phyloP scores from a whole-genome alignment of 1,284 basidiomycete genomes.

The Kwoniella shivajii region DNA sequence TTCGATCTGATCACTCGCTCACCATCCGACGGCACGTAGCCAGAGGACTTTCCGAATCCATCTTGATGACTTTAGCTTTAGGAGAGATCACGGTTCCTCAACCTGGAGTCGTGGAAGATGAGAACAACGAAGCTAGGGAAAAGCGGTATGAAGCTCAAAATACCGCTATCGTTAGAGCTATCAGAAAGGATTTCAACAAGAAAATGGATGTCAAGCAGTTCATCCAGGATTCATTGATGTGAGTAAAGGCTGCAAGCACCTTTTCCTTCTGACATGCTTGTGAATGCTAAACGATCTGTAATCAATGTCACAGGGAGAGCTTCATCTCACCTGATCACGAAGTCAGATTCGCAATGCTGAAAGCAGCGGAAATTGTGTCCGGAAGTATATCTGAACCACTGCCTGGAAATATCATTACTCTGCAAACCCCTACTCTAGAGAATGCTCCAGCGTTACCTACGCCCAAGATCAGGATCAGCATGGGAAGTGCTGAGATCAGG shows the following conservation, averaged over 20 bases:
- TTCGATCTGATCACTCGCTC: slow-evolving; percentile 82
- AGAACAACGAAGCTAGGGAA: slow-evolving; percentile 27
- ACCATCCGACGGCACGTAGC: slow-evolving; percentile 83
- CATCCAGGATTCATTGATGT: slow-evolving; percentile 34
- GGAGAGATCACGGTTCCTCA: slow-evolving; percentile 67
- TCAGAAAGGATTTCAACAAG: slow-evolving; percentile 79
- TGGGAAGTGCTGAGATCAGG: slow-evolving; percentile 21
- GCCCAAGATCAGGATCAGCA: slow-evolving; percentile 48
- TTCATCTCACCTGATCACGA: slow-evolving; percentile 71
- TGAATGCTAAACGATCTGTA: no score
- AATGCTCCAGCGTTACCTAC: slow-evolving; percentile 56
- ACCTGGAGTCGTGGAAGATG: slow-evolving; percentile 36
- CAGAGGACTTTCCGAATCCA: slow-evolving; percentile 78
- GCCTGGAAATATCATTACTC: slow-evolving; percentile 83
- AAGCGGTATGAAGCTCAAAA: slow-evolving; percentile 45
- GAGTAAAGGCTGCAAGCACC: no score
- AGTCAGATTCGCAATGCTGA: slow-evolving; percentile 86
- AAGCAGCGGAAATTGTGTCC: slow-evolving; percentile 87
- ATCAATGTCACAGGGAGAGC: slow-evolving; percentile 27
- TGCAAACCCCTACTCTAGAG: slow-evolving; percentile 73
- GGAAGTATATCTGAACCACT: slow-evolving; percentile 76
- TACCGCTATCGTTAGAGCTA: slow-evolving; percentile 67
- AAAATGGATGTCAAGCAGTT: slow-evolving; percentile 70
- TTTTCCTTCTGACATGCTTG: no score
- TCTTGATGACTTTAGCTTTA: slow-evolving; percentile 83